These are phyloP conservation scores for Suillus tomentosus DNA, from an alignment of 768 basidiomycete genomes.

Conservation along the genomic window DNA sequence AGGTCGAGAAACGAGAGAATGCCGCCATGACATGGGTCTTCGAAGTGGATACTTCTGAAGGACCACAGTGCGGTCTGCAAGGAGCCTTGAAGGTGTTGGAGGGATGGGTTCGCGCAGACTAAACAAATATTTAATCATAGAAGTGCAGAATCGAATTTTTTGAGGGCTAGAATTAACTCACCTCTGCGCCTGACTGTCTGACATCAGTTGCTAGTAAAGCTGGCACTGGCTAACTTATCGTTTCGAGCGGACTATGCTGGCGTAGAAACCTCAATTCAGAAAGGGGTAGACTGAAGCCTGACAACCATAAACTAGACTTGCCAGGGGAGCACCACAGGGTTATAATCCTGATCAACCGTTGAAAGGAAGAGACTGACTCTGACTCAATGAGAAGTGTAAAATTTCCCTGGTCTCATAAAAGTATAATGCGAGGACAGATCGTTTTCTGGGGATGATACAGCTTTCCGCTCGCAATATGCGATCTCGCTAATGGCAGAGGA, in stretches of 20 bases:
- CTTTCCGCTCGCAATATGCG: too few relatives aligned
- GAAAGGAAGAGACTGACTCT: too few relatives aligned
- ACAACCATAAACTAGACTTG: neutral
- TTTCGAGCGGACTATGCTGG: neutral
- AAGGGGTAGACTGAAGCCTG: neutral
- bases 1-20: neutral
- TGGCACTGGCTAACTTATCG: neutral
- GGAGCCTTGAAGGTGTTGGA: constrained; percentile 10
- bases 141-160: neutral
- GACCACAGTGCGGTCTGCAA: constrained; percentile 4
- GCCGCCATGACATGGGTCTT: constrained; percentile 8
- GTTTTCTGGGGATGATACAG: too few relatives aligned
- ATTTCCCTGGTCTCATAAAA: too few relatives aligned
- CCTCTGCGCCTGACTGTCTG: neutral
- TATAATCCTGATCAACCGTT: too few relatives aligned
- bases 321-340: too few relatives aligned
- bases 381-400: too few relatives aligned
- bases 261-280: neutral
- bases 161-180: neutral
- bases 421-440: too few relatives aligned
- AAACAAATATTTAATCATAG: neutral
- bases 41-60: constrained; percentile 7
- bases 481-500: too few relatives aligned
- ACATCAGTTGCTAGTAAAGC: neutral
- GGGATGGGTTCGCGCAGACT: constrained; percentile 10